Conservation (phyloP, 164 flowering plant species). For the Vitis labrusca region DNA sequence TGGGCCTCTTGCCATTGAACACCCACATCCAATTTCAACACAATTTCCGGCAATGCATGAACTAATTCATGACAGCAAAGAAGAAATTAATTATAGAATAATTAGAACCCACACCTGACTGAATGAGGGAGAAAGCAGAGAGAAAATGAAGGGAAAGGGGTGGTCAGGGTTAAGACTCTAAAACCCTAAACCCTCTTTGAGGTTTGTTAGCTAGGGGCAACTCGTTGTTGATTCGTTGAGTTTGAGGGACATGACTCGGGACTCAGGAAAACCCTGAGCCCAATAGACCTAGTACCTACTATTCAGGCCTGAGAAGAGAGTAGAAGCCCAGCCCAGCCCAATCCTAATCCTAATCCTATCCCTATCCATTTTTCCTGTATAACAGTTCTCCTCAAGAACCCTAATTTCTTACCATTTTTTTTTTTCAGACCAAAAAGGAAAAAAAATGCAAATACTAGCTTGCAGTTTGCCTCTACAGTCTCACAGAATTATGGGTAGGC, state of each 20-base stretch:
- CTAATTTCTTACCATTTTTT: neutral
- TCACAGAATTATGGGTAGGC: conserved; percentile 29
- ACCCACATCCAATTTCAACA: neutral
- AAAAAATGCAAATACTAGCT: conserved; percentile 39
- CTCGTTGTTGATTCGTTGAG: neutral
- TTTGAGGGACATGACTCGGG: neutral
- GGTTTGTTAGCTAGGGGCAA: neutral
- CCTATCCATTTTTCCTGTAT: neutral
- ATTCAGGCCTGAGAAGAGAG: neutral
- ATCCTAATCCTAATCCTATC: neutral
- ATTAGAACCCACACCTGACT: neutral
- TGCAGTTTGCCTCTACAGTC: conserved; percentile 30
- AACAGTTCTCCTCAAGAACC: neutral
- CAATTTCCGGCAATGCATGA: neutral
- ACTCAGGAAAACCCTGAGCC: neutral
- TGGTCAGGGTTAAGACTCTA: conserved; percentile 8
- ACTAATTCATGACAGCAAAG: neutral
- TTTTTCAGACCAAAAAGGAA: neutral
- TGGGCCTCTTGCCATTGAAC: conserved; percentile 52
- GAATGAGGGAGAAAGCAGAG: conserved; percentile 2
- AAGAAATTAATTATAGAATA: neutral
- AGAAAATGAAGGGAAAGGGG: conserved; percentile 13
- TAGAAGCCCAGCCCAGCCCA: neutral
- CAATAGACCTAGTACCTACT: no score
- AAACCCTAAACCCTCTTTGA: conserved; percentile 21